Percentiles rank a stretch among this genome's conserved stretches.
Evolutionary conservation across 2,329 filamentous ascomycete genomes (phyloP).

Genomic region (Cladosporium sp.): DNA sequence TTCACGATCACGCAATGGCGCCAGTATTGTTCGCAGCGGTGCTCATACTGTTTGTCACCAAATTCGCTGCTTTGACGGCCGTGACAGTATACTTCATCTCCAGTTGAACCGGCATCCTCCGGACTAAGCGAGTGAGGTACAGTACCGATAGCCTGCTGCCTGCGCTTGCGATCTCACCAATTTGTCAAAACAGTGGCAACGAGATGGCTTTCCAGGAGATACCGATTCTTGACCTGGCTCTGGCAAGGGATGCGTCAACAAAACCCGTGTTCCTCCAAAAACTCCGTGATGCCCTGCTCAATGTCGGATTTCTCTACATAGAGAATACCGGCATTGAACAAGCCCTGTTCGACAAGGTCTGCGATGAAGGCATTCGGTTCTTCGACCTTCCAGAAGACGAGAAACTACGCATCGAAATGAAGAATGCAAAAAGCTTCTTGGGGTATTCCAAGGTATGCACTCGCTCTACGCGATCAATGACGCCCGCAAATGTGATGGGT

Average conservation of each 20-base stretch:
- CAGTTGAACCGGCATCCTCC: slow-evolving; percentile 6
- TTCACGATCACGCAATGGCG: slow-evolving; percentile 15
- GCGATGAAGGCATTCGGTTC: slow-evolving; percentile 62
- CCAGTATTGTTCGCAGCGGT: slow-evolving; percentile 13
- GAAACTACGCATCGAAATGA: slow-evolving; percentile 58
- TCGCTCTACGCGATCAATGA: neutral
- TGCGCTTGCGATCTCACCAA: neutral
- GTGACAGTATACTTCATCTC: slow-evolving; percentile 13
- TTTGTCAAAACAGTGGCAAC: too few relatives aligned
- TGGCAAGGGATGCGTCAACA: slow-evolving; percentile 55
- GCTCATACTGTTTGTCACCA: slow-evolving; percentile 16
- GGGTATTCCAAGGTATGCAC: slow-evolving; percentile 39
- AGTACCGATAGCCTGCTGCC: neutral
- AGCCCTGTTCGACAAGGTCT: slow-evolving; percentile 58
- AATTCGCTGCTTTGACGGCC: slow-evolving; percentile 14
- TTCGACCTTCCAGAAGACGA: slow-evolving; percentile 71
- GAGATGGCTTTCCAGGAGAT: slow-evolving; percentile 57
- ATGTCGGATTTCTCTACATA: slow-evolving; percentile 84
- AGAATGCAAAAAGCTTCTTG: slow-evolving; percentile 38
- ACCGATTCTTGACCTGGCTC: slow-evolving; percentile 69
- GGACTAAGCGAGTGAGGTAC: neutral
- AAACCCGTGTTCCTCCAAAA: slow-evolving; percentile 67
- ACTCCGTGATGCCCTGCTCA: slow-evolving; percentile 68
- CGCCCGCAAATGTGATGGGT: neutral
- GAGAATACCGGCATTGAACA: slow-evolving; percentile 70